Evolutionary conservation across 805 yeast genomes (phyloP).

Genomic region (Wickerhamiella domercqiae): DNA sequence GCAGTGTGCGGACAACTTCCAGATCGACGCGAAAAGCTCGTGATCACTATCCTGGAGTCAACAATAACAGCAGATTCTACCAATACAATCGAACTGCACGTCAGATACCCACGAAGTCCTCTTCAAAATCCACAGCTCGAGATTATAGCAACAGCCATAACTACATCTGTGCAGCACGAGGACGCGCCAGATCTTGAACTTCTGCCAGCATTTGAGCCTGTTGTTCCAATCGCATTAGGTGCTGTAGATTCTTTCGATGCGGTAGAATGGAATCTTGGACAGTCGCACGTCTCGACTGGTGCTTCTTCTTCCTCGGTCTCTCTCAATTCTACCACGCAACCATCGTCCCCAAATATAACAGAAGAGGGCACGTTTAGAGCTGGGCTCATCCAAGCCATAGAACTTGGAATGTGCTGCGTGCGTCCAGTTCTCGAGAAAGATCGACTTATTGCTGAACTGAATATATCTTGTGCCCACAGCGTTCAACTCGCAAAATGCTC

Average conservation of each 20-base stretch:
- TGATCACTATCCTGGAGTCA: conserved; percentile 11
- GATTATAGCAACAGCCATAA: conserved; percentile 9
- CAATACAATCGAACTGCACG: conserved; percentile 7
- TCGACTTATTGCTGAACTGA: conserved; percentile 17
- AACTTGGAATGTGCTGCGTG: conserved; percentile 14
- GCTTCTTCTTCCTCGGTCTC: neutral
- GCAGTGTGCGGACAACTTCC: conserved; percentile 9
- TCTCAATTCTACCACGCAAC: neutral
- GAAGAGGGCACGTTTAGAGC: conserved; percentile 1
- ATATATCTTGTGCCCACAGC: conserved; percentile 7
- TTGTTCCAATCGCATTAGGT: neutral
- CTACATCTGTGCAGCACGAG: neutral
- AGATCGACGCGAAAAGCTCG: conserved; percentile 9
- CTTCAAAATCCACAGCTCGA: conserved; percentile 13
- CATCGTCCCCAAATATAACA: neutral
- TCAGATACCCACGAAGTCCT: conserved; percentile 15
- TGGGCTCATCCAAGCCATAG: conserved; percentile 13
- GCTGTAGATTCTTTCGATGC: neutral
- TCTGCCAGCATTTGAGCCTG: conserved; percentile 7
- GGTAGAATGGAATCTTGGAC: neutral
- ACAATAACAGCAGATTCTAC: conserved; percentile 2
- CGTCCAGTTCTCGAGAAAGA: conserved; percentile 18
- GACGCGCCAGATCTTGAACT: neutral
- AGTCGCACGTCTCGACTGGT: neutral
- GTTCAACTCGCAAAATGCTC: conserved; percentile 7